phyloP scores from a whole-genome alignment of 257 asterid species.

The Petunia axillaris region DNA sequence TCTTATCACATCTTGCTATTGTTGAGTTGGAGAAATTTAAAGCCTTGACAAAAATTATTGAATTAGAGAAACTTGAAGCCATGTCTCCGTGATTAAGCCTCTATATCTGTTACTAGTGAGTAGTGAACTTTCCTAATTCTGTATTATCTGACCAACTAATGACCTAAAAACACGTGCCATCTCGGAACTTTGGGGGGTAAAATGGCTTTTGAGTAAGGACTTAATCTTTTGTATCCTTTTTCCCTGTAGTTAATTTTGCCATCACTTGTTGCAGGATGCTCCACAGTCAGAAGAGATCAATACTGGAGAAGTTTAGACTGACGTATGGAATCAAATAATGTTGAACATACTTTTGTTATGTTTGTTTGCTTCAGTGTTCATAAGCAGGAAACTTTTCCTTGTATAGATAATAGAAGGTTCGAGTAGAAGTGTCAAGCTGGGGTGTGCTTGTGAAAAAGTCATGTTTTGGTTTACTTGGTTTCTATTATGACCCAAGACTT shows the following conservation, averaged over 20 bases:
- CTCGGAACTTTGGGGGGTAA: not conserved
- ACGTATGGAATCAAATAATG: not conserved
- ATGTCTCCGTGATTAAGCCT: not conserved
- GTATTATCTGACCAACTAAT: not conserved
- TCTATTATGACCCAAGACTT: conserved; percentile 11
- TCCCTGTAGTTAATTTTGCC: conserved; percentile 2
- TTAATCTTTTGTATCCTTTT: not conserved
- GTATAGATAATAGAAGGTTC: conserved; percentile 47
- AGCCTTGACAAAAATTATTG: too few relatives aligned
- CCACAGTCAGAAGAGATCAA: conserved; percentile 44
- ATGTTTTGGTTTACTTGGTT: conserved; percentile 24
- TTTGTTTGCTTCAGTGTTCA: conserved; percentile 38
- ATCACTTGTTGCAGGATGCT: conserved; percentile 43
- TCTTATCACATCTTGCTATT: not conserved
- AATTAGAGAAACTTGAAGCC: not conserved
- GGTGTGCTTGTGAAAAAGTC: conserved; percentile 25
- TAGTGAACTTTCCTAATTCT: not conserved
- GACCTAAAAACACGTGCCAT: not conserved
- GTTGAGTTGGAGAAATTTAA: not conserved
- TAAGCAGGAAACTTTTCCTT: conserved; percentile 37
- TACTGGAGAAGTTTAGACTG: conserved; percentile 43
- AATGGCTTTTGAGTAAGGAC: not conserved
- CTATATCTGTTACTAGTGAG: not conserved
- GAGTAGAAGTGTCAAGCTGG: conserved; percentile 40
- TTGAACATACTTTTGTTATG: conserved; percentile 19